Evolutionary conservation across 2,329 filamentous ascomycete species (phyloP).

Genomic region (Zasmidium cellare): DNA sequence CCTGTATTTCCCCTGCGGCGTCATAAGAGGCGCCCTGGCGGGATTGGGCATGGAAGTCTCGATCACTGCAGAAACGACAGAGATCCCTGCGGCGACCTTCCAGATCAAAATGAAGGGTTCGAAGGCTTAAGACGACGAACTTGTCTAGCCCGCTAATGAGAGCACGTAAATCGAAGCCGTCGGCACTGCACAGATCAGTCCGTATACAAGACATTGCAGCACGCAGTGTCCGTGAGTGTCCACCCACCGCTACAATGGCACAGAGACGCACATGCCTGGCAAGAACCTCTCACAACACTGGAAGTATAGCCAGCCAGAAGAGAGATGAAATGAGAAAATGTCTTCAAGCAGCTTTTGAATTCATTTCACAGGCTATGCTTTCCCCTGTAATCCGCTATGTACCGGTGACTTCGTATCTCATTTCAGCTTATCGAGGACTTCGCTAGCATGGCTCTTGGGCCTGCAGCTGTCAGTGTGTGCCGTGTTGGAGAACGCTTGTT

Average conservation of each 20-base stretch:
- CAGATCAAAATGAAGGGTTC: slow-evolving; percentile 83
- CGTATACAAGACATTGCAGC: neutral
- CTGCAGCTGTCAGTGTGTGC: neutral
- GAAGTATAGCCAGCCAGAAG: too few species aligned
- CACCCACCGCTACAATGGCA: too few species aligned
- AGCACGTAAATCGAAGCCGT: neutral
- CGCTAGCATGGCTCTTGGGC: neutral
- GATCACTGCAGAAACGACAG: slow-evolving; percentile 85
- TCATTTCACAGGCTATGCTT: slow-evolving; percentile 13
- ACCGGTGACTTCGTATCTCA: slow-evolving; percentile 1
- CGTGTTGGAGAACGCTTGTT: too few species aligned
- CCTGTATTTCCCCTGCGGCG: slow-evolving; percentile 90
- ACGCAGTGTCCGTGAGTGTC: too few species aligned
- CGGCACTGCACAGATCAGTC: neutral
- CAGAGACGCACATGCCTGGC: too few species aligned
- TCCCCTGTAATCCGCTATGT: slow-evolving; percentile 14
- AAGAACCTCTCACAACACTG: too few species aligned
- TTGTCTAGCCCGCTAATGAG: neutral
- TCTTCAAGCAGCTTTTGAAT: slow-evolving; percentile 13
- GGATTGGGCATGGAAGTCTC: slow-evolving; percentile 87
- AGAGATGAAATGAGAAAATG: neutral
- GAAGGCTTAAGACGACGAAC: slow-evolving; percentile 56
- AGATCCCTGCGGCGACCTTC: slow-evolving; percentile 86
- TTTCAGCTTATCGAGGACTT: slow-evolving; percentile 12
- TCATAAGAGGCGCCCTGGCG: slow-evolving; percentile 89